Percentiles rank a stretch among this genome's conserved stretches.
Evolutionary conservation across 805 yeast genomes (phyloP).

Genomic region (Cyberlindnera mycetangii): DNA sequence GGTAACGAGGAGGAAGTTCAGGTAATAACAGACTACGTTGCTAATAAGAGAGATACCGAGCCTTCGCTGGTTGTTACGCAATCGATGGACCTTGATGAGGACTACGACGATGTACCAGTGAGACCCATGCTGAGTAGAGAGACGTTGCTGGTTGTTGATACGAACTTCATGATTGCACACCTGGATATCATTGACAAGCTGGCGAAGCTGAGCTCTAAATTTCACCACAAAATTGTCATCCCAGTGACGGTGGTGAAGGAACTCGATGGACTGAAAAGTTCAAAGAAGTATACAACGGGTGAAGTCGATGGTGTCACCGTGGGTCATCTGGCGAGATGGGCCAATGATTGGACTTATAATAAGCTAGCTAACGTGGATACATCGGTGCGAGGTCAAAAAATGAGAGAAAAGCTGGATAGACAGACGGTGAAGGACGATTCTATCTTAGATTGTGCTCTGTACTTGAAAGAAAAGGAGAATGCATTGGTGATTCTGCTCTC

Average conservation of each 20-base stretch:
- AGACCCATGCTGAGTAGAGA: conserved; percentile 10
- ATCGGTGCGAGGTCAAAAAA: conserved; percentile 62
- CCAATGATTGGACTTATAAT: conserved; percentile 73
- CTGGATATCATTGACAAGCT: conserved; percentile 55
- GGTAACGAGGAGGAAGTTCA: conserved; percentile 44
- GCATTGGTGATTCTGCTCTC: conserved; percentile 62
- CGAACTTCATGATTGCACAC: conserved; percentile 78
- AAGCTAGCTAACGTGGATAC: conserved; percentile 50
- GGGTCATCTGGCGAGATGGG: conserved; percentile 62
- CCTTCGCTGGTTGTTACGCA: neutral
- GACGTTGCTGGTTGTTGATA: conserved; percentile 65
- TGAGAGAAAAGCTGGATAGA: conserved; percentile 48
- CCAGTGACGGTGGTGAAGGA: conserved; percentile 74
- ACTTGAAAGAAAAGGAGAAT: conserved; percentile 40
- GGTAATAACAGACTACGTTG: conserved; percentile 41
- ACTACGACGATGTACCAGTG: conserved; percentile 8
- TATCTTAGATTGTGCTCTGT: conserved; percentile 80
- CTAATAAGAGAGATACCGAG: conserved; percentile 20
- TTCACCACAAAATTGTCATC: conserved; percentile 52
- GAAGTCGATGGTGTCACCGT: conserved; percentile 33
- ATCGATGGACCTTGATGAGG: neutral
- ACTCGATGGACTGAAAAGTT: conserved; percentile 75
- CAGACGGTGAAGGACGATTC: conserved; percentile 66
- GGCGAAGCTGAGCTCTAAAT: conserved; percentile 36
- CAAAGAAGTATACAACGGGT: conserved; percentile 26